These are phyloP conservation scores for Ramaria rubella DNA, from an alignment of 768 basidiomycete genomes.

Conservation along the genomic window DNA sequence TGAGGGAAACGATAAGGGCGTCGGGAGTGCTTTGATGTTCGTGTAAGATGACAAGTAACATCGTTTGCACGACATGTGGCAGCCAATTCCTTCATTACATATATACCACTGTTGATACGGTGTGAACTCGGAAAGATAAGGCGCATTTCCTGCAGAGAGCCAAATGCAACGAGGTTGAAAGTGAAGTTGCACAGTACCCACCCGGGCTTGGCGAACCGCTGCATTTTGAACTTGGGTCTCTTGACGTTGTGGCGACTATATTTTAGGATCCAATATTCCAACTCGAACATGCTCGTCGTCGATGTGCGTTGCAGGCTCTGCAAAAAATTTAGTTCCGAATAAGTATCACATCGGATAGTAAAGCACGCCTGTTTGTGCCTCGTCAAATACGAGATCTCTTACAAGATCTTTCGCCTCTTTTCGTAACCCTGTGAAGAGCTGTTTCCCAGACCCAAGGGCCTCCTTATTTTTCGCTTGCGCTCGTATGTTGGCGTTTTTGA, in stretches of 20 bases:
- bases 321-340: neutral
- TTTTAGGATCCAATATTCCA: constrained; percentile 91
- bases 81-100: constrained; percentile 90
- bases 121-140: constrained; percentile 95
- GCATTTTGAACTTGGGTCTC: constrained; percentile 89
- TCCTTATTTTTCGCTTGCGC: constrained; percentile 93
- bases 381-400: constrained; percentile 80
- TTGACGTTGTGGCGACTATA: constrained; percentile 93
- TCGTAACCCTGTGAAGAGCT: constrained; percentile 82
- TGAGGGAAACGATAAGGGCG: constrained; percentile 90
- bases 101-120: constrained; percentile 95
- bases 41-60: constrained; percentile 89
- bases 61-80: constrained; percentile 94
- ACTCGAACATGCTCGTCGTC: constrained; percentile 96
- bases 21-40: constrained; percentile 95
- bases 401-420: constrained; percentile 70
- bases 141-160: constrained; percentile 73
- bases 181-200: constrained; percentile 22
- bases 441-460: constrained; percentile 78
- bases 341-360: no score
- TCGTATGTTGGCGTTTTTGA: constrained; percentile 95
- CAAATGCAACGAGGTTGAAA: neutral
- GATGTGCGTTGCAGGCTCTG: constrained; percentile 85
- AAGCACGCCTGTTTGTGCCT: constrained; percentile 76
- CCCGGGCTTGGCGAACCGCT: constrained; percentile 97